These are phyloP conservation scores for Murraya paniculata DNA, from an alignment of 345 rosid genomes.

Conservation along the genomic window DNA sequence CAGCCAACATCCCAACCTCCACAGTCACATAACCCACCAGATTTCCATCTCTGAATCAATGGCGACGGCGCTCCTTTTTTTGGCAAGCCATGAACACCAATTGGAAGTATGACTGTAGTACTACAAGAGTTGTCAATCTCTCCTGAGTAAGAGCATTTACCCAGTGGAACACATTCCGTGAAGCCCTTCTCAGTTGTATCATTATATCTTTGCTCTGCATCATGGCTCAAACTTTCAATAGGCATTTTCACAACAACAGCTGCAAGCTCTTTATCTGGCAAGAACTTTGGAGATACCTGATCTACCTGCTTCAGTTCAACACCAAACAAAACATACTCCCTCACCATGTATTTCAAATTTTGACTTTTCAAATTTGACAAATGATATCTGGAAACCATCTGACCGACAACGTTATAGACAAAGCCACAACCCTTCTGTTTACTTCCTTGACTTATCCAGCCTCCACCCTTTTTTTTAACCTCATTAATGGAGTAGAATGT, in stretches of 20 bases:
- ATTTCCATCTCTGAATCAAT: conserved; percentile 67
- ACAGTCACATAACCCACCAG: conserved; percentile 82
- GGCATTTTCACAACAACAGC: conserved; percentile 49
- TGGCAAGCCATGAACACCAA: conserved; percentile 75
- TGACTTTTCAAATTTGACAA: conserved; percentile 27
- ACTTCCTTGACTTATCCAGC: conserved; percentile 61
- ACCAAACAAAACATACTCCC: conserved; percentile 63
- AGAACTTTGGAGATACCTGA: conserved; percentile 26
- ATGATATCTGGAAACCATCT: conserved; percentile 41
- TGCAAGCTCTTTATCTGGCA: conserved; percentile 57
- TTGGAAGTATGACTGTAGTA: conserved; percentile 61
- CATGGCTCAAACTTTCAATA: conserved; percentile 18
- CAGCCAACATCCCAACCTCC: conserved; percentile 99
- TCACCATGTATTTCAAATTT: conserved; percentile 24
- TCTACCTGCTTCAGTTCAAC: conserved; percentile 39
- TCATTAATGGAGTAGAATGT: conserved; percentile 67
- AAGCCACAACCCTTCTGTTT: conserved; percentile 57
- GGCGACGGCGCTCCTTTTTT: conserved; percentile 59
- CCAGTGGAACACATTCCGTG: conserved; percentile 18
- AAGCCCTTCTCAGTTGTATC: conserved; percentile 11
- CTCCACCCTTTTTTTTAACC: conserved; percentile 55
- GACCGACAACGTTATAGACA: conserved; percentile 51
- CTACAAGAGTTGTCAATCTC: conserved; percentile 19
- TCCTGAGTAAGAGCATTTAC: conserved; percentile 23
- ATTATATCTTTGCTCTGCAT: conserved; percentile 14